phyloP scores from a whole-genome alignment of 345 rosid genomes.

The Corchorus olitorius region DNA sequence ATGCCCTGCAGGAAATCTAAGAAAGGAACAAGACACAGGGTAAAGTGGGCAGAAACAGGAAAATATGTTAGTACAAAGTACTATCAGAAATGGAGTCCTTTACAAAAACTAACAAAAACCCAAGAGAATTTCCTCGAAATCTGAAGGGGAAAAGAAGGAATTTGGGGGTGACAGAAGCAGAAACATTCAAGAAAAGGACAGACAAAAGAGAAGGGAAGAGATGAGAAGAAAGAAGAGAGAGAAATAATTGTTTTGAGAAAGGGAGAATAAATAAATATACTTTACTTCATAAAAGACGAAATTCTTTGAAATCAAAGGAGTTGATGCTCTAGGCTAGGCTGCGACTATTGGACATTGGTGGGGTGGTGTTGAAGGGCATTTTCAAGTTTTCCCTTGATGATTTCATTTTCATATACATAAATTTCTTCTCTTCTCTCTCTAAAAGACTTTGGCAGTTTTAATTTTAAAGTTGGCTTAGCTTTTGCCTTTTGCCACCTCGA shows the following conservation, averaged over 20 bases:
- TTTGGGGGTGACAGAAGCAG: neutral
- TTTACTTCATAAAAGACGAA: neutral
- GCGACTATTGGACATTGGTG: neutral
- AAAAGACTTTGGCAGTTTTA: neutral
- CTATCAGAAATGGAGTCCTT: neutral
- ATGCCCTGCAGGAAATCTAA: slow-evolving; percentile 12
- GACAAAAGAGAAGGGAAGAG: neutral
- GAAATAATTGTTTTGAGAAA: too few relatives aligned
- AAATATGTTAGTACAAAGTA: neutral
- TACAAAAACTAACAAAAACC: neutral
- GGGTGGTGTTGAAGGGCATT: neutral
- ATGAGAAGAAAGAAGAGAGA: neutral
- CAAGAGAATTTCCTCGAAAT: slow-evolving; percentile 7
- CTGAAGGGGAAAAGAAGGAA: slow-evolving; percentile 8
- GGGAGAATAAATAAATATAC: too few relatives aligned
- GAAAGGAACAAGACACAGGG: neutral
- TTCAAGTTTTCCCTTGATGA: neutral
- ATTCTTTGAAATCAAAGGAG: neutral
- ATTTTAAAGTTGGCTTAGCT: neutral
- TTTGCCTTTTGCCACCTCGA: neutral
- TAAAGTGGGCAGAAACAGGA: neutral
- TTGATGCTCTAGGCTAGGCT: neutral
- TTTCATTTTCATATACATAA: too few relatives aligned
- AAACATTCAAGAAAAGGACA: slow-evolving; percentile 12
- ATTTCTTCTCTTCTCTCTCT: neutral